Conservation (phyloP, 1,139 yeast genomes). For the Yamadazyma siamensis region DNA sequence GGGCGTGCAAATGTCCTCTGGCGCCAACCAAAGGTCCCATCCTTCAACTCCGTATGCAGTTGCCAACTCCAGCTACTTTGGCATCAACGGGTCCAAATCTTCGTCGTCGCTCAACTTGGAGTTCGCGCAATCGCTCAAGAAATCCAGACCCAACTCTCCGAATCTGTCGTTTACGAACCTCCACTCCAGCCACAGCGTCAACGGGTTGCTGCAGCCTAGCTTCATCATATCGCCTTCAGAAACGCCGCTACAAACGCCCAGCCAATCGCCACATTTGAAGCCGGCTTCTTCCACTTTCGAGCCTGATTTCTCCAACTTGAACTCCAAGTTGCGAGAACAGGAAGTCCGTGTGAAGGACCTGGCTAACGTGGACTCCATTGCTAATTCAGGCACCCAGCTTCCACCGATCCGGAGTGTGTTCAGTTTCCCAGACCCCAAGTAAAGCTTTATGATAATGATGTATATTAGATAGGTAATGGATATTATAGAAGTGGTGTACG, state of each 20-base stretch:
- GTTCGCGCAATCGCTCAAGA: slow-evolving; percentile 21
- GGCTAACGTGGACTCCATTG: slow-evolving; percentile 26
- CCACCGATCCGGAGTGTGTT: slow-evolving; percentile 46
- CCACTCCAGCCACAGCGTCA: slow-evolving; percentile 4
- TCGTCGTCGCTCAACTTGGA: slow-evolving; percentile 16
- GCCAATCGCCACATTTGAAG: slow-evolving; percentile 39
- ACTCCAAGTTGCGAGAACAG: slow-evolving; percentile 4
- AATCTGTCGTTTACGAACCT: slow-evolving; percentile 14
- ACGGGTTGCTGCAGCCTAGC: no score
- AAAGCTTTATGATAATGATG: no score
- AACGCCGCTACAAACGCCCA: slow-evolving; percentile 44
- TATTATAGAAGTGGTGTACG: no score
- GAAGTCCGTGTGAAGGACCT: slow-evolving; percentile 15
- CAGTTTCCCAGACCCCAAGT: slow-evolving; percentile 8
- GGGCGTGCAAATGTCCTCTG: no score
- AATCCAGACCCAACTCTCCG: slow-evolving; percentile 44
- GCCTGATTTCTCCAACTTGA: slow-evolving; percentile 8
- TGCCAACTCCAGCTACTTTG: slow-evolving; percentile 2
- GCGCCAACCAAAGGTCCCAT: slow-evolving; percentile 5
- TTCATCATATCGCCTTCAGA: slow-evolving; percentile 31
- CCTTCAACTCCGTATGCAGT: slow-evolving; percentile 14
- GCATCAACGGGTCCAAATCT: slow-evolving; percentile 9
- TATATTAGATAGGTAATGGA: no score
- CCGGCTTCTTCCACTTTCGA: slow-evolving; percentile 14
- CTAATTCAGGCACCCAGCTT: slow-evolving; percentile 39